These are phyloP conservation scores for Leishmania martiniquensis DNA, from an alignment of 208 protist genomes.

Conservation along the genomic window DNA sequence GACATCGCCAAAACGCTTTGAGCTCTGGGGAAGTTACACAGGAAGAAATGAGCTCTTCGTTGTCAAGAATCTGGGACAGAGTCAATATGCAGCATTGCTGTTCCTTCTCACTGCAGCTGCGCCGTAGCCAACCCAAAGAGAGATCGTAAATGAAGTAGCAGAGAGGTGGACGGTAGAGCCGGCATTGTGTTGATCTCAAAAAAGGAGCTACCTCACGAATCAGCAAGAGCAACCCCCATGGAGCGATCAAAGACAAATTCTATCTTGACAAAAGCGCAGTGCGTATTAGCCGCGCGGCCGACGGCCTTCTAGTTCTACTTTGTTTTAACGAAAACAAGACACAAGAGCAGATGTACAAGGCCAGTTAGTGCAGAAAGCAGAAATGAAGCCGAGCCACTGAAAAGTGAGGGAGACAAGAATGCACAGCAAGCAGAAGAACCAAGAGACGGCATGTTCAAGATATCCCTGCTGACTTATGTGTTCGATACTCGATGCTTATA, in stretches of 20 bases:
- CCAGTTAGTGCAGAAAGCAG: neutral
- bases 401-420: neutral
- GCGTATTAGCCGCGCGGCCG: neutral
- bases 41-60: neutral
- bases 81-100: neutral
- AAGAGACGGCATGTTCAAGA: neutral
- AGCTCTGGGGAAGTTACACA: neutral
- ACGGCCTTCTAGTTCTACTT: neutral
- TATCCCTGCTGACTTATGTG: neutral
- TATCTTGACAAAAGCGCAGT: neutral
- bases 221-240: conserved; percentile 1
- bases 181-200: neutral
- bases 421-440: neutral
- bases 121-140: neutral
- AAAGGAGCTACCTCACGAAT: neutral
- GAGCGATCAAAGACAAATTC: neutral
- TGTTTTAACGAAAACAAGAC: too few relatives aligned
- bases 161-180: neutral
- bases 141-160: neutral
- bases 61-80: neutral
- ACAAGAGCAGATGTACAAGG: neutral
- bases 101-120: neutral
- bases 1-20: conserved; percentile 39
- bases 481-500: neutral
- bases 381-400: neutral